Evolutionary conservation across 805 yeast species (phyloP), one percentile per base, ranked within the genome.

Genomic region (Ogataea pini): DNA sequence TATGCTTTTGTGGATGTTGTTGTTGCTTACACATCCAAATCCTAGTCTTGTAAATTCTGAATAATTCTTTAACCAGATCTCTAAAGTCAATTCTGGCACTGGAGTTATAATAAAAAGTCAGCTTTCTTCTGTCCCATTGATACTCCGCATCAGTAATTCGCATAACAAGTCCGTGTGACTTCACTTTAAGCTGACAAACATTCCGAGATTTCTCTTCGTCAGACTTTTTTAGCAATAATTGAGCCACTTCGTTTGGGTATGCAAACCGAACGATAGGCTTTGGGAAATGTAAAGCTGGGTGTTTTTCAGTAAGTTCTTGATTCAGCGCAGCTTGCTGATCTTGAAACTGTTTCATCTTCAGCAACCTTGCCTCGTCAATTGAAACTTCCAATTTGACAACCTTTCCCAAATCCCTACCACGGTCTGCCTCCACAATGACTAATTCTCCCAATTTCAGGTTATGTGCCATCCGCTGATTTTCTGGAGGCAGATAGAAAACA

Each of bases 391-490:
- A 68, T 49, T 76, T 74, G 31, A 78, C 77, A 38, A 87, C 77
- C 59, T 77, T 77, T 31, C 95, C 95, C 50, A 87, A 72, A 65
- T 87, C 95, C 31, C 80, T 69, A 31, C 95, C 95, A 28, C 95
- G 72, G 60, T 87, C 95, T 1, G 94, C 95, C 60, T 87, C 92
- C 14, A 86, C 95, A 59, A 86, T 79, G 13, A 88, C 92, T 59
- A 85, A 72, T 60, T 85, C 90, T 18, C 86, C 86, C 4, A 72
- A 65, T 42, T 71, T 68, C 36, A 82, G 64, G 27, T 55, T 58
- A 22, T 65, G 57, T 18, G 51, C 38, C 24, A 48, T 33, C 27
- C 59, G 54, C 24, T 49, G 56, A 38, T 56, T 53, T 20, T 61
- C 63, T 13, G 52, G 70, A 1, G 89, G 82, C 17, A 83, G 67